Conservation (phyloP, 1,284 basidiomycete genomes). For the Vanrija sp. region DNA sequence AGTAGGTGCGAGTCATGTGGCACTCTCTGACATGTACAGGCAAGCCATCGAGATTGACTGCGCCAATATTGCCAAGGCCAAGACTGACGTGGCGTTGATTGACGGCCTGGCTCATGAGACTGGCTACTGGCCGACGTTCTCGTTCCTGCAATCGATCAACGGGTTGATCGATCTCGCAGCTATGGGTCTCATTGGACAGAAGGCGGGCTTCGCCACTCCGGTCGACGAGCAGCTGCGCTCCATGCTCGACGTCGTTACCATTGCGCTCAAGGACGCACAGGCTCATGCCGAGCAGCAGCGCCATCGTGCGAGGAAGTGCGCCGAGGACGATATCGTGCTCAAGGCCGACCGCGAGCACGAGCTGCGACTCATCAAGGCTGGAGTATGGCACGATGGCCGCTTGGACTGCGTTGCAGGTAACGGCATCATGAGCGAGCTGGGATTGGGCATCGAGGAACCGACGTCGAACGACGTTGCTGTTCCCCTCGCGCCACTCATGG, state of each 20-base stretch:
- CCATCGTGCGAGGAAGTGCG: slow-evolving; percentile 34
- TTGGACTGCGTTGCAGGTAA: slow-evolving; percentile 75
- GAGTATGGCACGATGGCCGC: slow-evolving; percentile 74
- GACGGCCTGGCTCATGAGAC: slow-evolving; percentile 70
- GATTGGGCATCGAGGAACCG: slow-evolving; percentile 63
- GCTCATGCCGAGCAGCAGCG: slow-evolving; percentile 49
- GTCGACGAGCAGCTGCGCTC: slow-evolving; percentile 81
- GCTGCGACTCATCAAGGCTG: slow-evolving; percentile 52
- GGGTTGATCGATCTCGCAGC: slow-evolving; percentile 88
- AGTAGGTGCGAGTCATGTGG: slow-evolving; percentile 51
- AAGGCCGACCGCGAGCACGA: slow-evolving; percentile 34
- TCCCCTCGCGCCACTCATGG: slow-evolving; percentile 33
- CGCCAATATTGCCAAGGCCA: slow-evolving; percentile 65
- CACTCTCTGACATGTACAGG: slow-evolving; percentile 49
- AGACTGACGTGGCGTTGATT: slow-evolving; percentile 69
- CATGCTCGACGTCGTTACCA: slow-evolving; percentile 74
- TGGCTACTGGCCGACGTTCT: slow-evolving; percentile 81
- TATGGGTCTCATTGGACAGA: slow-evolving; percentile 90
- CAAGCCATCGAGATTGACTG: slow-evolving; percentile 77
- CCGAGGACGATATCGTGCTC: slow-evolving; percentile 21
- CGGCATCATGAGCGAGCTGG: slow-evolving; percentile 76
- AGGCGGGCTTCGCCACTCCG: slow-evolving; percentile 82
- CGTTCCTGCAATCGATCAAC: slow-evolving; percentile 79
- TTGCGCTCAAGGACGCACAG: slow-evolving; percentile 64
- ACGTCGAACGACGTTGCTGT: slow-evolving; percentile 50